Percentiles rank a stretch among this genome's conserved stretches.
phyloP scores from a whole-genome alignment of 2,329 filamentous ascomycete genomes.

The Paecilomyces dactylethromorphus region DNA sequence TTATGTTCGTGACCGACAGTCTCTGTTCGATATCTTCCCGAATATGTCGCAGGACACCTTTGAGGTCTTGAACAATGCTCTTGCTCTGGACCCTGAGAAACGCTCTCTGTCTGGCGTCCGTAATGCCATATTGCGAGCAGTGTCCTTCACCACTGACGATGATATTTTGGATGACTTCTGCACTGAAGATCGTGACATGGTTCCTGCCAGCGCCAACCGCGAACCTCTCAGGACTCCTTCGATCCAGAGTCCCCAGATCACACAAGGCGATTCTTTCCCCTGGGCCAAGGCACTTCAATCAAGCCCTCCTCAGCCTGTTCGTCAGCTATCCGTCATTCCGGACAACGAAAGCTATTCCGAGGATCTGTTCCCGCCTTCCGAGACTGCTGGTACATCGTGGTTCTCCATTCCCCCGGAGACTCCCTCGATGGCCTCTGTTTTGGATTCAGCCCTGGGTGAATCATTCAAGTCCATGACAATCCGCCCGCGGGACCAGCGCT shows the following conservation, averaged over 20 bases:
- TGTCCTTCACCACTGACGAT: conserved; percentile 91
- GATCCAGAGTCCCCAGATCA: conserved; percentile 77
- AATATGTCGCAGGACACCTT: conserved; percentile 98
- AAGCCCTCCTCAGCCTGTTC: conserved; percentile 61
- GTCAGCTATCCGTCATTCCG: conserved; percentile 81
- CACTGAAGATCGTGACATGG: conserved; percentile 66
- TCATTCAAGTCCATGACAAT: conserved; percentile 72
- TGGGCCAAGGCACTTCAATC: conserved; percentile 88
- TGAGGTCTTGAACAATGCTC: conserved; percentile 82
- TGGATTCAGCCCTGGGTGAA: conserved; percentile 73
- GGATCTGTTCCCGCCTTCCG: conserved; percentile 77
- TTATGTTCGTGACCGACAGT: conserved; percentile 88
- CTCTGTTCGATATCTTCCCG: conserved; percentile 94
- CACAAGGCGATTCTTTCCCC: conserved; percentile 73
- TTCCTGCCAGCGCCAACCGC: conserved; percentile 77
- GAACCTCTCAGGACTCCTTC: conserved; percentile 94
- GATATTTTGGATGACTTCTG: conserved; percentile 92
- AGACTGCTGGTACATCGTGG: conserved; percentile 61
- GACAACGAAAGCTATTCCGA: conserved; percentile 73
- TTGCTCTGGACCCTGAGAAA: conserved; percentile 86
- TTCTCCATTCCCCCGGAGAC: conserved; percentile 67
- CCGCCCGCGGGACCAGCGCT: conserved; percentile 33
- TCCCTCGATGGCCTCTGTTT: conserved; percentile 73
- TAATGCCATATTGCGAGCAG: conserved; percentile 67
- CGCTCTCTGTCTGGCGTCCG: conserved; percentile 74